Conservation (phyloP, 2,329 filamentous ascomycete species). For the Plenodomus biglobosus region DNA sequence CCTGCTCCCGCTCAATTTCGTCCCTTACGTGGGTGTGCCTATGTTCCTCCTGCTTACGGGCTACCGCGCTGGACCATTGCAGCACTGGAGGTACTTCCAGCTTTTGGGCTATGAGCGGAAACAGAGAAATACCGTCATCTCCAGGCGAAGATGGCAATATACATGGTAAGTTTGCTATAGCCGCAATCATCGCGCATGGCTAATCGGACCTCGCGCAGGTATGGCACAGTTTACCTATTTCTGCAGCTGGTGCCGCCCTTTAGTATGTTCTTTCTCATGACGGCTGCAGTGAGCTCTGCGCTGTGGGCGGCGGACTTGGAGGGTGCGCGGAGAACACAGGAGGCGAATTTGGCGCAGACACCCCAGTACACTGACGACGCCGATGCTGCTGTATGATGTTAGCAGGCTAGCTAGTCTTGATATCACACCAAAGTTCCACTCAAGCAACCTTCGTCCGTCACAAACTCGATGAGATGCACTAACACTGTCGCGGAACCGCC, state of each 20-base stretch:
- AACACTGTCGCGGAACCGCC: not conserved
- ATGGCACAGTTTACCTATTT: conserved; percentile 80
- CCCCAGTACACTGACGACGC: conserved; percentile 37
- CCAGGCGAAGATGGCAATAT: conserved; percentile 74
- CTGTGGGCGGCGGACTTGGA: conserved; percentile 85
- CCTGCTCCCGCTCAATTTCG: conserved; percentile 72
- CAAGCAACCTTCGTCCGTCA: not conserved
- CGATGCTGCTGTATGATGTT: conserved; percentile 23
- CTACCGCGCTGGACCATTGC: conserved; percentile 80
- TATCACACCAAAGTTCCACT: not conserved
- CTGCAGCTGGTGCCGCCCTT: conserved; percentile 85
- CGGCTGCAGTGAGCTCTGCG: conserved; percentile 79
- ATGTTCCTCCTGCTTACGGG: conserved; percentile 88
- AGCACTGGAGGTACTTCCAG: conserved; percentile 89
- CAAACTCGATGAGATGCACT: not conserved
- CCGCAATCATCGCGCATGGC: not conserved
- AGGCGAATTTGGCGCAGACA: conserved; percentile 19
- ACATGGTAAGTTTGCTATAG: conserved; percentile 62
- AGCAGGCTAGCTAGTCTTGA: not conserved
- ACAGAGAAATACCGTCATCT: conserved; percentile 70
- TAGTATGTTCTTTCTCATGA: conserved; percentile 93
- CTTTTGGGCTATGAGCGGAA: conserved; percentile 73
- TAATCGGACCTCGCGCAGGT: conserved; percentile 50
- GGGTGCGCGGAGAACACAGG: conserved; percentile 29
- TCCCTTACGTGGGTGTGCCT: conserved; percentile 79